A percentile compares a stretch with the other conserved stretches of the same genome.
These are phyloP conservation scores for Penstemon davidsonii DNA, from an alignment of 257 asterid genomes.

Conservation along the genomic window DNA sequence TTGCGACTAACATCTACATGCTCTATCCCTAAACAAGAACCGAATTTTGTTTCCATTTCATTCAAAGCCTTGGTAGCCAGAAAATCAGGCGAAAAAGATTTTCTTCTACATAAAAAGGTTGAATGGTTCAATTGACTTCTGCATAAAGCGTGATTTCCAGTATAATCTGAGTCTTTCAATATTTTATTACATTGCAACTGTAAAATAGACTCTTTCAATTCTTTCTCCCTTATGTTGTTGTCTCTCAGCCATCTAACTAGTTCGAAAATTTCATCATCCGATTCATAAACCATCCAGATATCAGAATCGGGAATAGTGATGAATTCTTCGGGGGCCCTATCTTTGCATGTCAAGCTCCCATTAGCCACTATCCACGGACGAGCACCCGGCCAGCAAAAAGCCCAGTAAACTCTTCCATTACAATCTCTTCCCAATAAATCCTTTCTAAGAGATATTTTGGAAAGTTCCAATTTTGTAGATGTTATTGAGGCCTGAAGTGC, in stretches of 20 bases:
- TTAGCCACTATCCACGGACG: slow-evolving; percentile 67
- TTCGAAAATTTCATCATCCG: no score
- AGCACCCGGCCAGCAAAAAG: slow-evolving; percentile 48
- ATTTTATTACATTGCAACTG: slow-evolving; percentile 54
- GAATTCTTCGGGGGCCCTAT: slow-evolving; percentile 45
- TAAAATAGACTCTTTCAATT: slow-evolving; percentile 52
- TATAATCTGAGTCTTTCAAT: background rate
- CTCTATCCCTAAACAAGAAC: no score
- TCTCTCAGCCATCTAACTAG: no score
- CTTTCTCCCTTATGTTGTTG: no score
- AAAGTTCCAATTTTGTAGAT: slow-evolving; percentile 58
- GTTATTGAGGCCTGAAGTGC: slow-evolving; percentile 59
- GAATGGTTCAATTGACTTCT: no score
- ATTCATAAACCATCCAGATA: no score
- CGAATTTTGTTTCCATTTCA: no score
- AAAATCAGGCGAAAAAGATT: no score
- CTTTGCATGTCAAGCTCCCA: slow-evolving; percentile 43
- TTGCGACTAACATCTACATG: no score
- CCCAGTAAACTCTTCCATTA: slow-evolving; percentile 85
- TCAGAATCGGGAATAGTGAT: slow-evolving; percentile 46
- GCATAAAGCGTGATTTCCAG: no score
- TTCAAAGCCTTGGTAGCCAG: no score
- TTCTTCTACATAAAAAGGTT: no score
- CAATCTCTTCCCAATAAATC: slow-evolving; percentile 88
- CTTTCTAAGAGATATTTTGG: slow-evolving; percentile 61